phyloP scores from a whole-genome alignment of 805 yeast genomes.

The Metschnikowia kunwiensis region DNA sequence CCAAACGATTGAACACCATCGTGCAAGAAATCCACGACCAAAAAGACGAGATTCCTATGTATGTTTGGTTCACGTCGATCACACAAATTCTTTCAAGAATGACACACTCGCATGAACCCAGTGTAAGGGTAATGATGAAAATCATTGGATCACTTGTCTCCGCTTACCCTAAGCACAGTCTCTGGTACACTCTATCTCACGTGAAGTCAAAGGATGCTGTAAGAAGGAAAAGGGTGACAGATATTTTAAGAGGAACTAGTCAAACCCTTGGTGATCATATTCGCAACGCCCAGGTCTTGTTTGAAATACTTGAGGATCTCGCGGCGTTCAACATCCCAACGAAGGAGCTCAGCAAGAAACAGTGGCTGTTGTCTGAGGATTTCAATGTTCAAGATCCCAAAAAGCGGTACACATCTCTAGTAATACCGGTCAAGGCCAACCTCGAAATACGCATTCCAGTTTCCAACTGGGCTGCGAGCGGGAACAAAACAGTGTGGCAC shows the following conservation, averaged over 20 bases:
- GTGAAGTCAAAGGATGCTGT: constrained; percentile 49
- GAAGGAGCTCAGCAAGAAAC: constrained; percentile 24
- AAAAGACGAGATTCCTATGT: constrained; percentile 44
- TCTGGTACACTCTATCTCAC: constrained; percentile 82
- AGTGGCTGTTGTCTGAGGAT: constrained; percentile 40
- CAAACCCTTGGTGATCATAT: constrained; percentile 18
- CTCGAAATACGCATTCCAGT: constrained; percentile 65
- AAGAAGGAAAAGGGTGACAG: constrained; percentile 28
- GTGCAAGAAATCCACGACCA: constrained; percentile 47
- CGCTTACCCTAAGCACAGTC: constrained; percentile 73
- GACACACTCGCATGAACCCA: constrained; percentile 54
- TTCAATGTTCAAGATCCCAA: constrained; percentile 33
- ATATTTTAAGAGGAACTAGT: constrained; percentile 22
- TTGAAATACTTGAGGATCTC: constrained; percentile 42
- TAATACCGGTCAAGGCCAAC: constrained; percentile 71
- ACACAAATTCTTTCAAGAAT: constrained; percentile 85
- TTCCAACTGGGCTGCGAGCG: constrained; percentile 22
- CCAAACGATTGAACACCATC: constrained; percentile 42
- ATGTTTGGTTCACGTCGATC: constrained; percentile 75
- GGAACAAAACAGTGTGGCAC: constrained; percentile 4
- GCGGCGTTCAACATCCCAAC: constrained; percentile 41
- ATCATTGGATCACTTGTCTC: constrained; percentile 56
- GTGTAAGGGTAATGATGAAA: constrained; percentile 53
- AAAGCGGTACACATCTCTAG: constrained; percentile 44
- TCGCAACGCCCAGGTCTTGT: constrained; percentile 31